phyloP scores from a whole-genome alignment of 225 moss, liverwort and hornwort genomes.

The Climacium dendroides region DNA sequence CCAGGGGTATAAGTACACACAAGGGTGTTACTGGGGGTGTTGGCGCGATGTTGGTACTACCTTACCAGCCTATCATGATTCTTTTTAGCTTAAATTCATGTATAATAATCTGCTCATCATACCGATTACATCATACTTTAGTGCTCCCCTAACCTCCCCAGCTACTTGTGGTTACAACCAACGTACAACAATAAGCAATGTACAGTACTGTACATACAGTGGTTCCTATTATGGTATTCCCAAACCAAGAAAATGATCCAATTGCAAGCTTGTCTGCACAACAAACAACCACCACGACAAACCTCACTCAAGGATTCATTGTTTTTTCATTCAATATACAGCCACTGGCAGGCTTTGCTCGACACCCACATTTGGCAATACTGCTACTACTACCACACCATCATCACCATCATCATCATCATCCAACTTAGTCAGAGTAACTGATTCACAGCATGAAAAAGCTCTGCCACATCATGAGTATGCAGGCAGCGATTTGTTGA shows the following conservation, averaged over 20 bases:
- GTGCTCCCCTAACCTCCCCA: not conserved
- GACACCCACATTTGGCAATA: not conserved
- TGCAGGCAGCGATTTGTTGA: not conserved
- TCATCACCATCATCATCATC: not conserved
- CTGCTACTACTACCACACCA: not conserved
- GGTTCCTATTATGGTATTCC: not conserved
- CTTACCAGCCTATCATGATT: not conserved
- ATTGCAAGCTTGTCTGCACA: not conserved
- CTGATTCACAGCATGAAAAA: not conserved
- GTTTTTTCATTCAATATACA: not conserved
- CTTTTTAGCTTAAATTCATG: not conserved
- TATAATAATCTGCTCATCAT: not conserved
- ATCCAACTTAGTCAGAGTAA: not conserved
- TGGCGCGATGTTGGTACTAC: not conserved
- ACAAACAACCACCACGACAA: not conserved
- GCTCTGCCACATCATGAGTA: not conserved
- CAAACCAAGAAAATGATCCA: not conserved
- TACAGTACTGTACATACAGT: not conserved
- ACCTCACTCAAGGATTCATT: not conserved
- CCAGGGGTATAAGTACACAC: not conserved
- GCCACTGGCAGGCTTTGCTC: not conserved
- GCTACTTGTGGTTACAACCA: slow-evolving; percentile 1
- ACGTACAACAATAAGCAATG: not conserved
- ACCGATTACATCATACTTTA: not conserved
- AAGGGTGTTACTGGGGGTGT: not conserved